phyloP scores from a whole-genome alignment of 2,329 filamentous ascomycete genomes.

The Penicillium frequentans region DNA sequence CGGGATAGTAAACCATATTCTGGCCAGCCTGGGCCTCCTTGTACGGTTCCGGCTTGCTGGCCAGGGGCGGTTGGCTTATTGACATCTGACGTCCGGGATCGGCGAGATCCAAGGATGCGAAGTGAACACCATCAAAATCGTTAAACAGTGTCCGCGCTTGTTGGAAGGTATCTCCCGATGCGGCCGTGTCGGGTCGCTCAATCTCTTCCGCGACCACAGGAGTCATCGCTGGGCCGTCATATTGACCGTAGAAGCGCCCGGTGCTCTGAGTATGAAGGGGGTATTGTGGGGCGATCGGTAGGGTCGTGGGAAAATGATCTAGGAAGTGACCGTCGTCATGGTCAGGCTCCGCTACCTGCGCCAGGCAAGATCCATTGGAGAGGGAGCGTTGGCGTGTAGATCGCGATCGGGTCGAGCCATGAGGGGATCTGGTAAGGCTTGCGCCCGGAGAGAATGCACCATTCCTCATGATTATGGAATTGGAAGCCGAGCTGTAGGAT shows the following conservation, averaged over 20 bases:
- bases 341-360: constrained; percentile 42
- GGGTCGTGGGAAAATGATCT: constrained; percentile 11
- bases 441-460: constrained; percentile 42
- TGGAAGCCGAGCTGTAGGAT: constrained; percentile 44
- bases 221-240: constrained; percentile 10
- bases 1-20: constrained; percentile 91
- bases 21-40: constrained; percentile 59
- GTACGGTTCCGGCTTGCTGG: constrained; percentile 38
- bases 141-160: constrained; percentile 46
- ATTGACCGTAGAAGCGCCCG: constrained; percentile 18
- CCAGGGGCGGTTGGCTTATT: constrained; percentile 41
- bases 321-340: constrained; percentile 31
- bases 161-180: constrained; percentile 48
- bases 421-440: constrained; percentile 37
- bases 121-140: constrained; percentile 54
- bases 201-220: constrained; percentile 10
- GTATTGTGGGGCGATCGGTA: constrained; percentile 12
- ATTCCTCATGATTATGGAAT: constrained; percentile 42
- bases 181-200: constrained; percentile 40
- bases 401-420: constrained; percentile 43
- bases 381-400: constrained; percentile 40
- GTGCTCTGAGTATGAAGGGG: constrained; percentile 11
- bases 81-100: constrained; percentile 35
- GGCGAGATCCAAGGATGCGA: constrained; percentile 26
- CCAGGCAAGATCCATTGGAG: constrained; percentile 38